Percentiles rank a stretch among this genome's conserved stretches.
These are phyloP conservation scores for Schwanniomyces sp. DNA, from an alignment of 805 yeast species.

Conservation along the genomic window DNA sequence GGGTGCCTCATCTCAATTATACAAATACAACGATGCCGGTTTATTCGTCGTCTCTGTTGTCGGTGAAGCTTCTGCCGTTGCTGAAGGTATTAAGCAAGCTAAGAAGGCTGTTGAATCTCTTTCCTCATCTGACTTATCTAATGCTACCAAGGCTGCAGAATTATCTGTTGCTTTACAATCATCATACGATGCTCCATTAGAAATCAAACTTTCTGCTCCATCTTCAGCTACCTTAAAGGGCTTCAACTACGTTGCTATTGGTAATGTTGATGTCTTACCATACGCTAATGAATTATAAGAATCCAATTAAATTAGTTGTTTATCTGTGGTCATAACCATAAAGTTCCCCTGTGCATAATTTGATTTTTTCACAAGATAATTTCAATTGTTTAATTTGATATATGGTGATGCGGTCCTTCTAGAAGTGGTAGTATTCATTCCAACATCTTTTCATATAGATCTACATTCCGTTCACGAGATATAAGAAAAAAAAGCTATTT, in stretches of 20 bases:
- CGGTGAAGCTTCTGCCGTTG: conserved; percentile 60
- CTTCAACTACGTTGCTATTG: conserved; percentile 86
- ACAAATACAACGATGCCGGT: conserved; percentile 75
- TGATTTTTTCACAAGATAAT: conserved; percentile 4
- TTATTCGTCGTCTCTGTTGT: conserved; percentile 71
- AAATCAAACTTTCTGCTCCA: conserved; percentile 31
- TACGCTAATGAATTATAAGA: conserved; percentile 82
- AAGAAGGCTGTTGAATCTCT: conserved; percentile 40
- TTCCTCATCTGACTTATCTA: conserved; percentile 53
- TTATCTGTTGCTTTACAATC: conserved; percentile 44
- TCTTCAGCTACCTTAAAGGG: conserved; percentile 43
- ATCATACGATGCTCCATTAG: conserved; percentile 29
- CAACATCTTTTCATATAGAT: conserved; percentile 5
- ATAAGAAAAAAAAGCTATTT: background rate
- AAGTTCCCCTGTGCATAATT: conserved; percentile 6
- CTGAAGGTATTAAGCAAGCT: conserved; percentile 60
- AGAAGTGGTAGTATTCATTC: conserved; percentile 1
- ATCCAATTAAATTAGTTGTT: background rate
- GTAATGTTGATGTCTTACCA: conserved; percentile 85
- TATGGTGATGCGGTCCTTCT: conserved; percentile 1
- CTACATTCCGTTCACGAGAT: conserved; percentile 1
- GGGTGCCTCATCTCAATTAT: conserved; percentile 53
- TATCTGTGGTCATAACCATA: conserved; percentile 2
- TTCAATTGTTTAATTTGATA: conserved; percentile 1
- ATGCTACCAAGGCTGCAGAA: conserved; percentile 45